phyloP scores from a whole-genome alignment of 345 rosid genomes.

The Eucalyptus urophylla region DNA sequence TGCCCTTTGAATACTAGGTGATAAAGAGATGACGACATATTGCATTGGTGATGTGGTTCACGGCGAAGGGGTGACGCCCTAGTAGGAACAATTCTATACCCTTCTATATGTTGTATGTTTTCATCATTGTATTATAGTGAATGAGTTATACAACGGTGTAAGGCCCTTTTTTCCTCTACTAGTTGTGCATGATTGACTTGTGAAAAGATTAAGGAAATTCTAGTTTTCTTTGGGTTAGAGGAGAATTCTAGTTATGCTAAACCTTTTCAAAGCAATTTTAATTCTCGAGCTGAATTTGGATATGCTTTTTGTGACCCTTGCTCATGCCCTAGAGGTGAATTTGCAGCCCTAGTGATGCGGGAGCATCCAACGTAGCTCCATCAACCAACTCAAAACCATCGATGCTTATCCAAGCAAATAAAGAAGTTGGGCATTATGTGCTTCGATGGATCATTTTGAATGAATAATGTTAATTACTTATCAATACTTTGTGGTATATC shows the following conservation, averaged over 20 bases:
- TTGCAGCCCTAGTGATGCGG: not conserved
- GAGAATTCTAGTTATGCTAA: not conserved
- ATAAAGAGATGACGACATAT: slow-evolving; percentile 30
- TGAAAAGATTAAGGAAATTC: not conserved
- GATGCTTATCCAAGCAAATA: too few relatives aligned
- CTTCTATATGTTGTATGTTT: not conserved
- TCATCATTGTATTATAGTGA: not conserved
- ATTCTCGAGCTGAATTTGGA: not conserved
- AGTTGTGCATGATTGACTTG: not conserved
- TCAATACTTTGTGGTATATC: too few relatives aligned
- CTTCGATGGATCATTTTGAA: too few relatives aligned
- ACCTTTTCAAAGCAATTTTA: not conserved
- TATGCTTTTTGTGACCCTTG: not conserved
- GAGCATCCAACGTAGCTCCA: too few relatives aligned
- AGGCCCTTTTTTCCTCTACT: not conserved
- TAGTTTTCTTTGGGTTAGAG: not conserved
- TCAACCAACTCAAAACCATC: too few relatives aligned
- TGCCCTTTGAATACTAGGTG: slow-evolving; percentile 34
- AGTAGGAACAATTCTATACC: not conserved
- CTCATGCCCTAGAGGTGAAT: not conserved
- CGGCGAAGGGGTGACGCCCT: slow-evolving; percentile 56
- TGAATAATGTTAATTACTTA: too few relatives aligned
- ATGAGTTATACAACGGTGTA: not conserved
- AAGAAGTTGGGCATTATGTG: too few relatives aligned
- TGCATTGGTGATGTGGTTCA: slow-evolving; percentile 59